A percentile compares a stretch with the other conserved stretches of the same genome.
These are phyloP conservation scores for Sclerotinia spermophila DNA, from an alignment of 2,329 filamentous ascomycete species.

Conservation along the genomic window DNA sequence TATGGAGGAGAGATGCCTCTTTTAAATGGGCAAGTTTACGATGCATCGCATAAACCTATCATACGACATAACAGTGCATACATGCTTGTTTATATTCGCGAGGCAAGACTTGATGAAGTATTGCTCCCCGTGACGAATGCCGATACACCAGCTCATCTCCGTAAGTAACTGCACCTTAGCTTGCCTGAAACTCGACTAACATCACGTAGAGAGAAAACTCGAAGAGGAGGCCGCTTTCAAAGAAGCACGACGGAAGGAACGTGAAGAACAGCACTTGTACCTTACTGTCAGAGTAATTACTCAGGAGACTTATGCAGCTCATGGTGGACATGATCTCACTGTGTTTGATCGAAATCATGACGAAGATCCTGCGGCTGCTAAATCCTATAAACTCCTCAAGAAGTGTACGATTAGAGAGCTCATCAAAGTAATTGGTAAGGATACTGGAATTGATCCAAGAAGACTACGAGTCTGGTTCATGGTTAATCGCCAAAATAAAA, in stretches of 20 bases:
- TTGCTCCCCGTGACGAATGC: constrained; percentile 71
- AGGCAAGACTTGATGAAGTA: constrained; percentile 78
- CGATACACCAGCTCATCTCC: constrained; percentile 78
- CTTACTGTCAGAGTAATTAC: constrained; percentile 80
- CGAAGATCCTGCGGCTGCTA: constrained; percentile 64
- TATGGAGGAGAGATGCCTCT: constrained; percentile 71
- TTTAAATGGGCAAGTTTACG: constrained; percentile 44
- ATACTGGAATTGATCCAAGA: constrained; percentile 64
- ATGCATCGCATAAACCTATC: constrained; percentile 55
- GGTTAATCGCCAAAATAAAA: constrained; percentile 98
- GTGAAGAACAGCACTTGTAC: constrained; percentile 92
- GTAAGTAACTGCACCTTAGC: constrained; percentile 46
- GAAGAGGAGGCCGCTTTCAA: constrained; percentile 75
- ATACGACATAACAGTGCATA: constrained; percentile 81
- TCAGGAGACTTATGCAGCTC: constrained; percentile 73
- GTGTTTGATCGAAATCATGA: constrained; percentile 57
- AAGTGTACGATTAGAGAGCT: constrained; percentile 76
- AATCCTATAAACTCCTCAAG: constrained; percentile 68
- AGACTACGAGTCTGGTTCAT: constrained; percentile 87
- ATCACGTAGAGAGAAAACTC: constrained; percentile 59
- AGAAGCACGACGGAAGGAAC: constrained; percentile 78
- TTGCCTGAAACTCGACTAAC: constrained; percentile 28
- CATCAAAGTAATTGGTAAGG: constrained; percentile 63
- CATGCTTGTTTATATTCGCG: constrained; percentile 97
- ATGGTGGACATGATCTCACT: constrained; percentile 81